Base-by-base conservation (phyloP, 2,329 filamentous ascomycete genomes). In the Exserohilum turcica region DNA sequence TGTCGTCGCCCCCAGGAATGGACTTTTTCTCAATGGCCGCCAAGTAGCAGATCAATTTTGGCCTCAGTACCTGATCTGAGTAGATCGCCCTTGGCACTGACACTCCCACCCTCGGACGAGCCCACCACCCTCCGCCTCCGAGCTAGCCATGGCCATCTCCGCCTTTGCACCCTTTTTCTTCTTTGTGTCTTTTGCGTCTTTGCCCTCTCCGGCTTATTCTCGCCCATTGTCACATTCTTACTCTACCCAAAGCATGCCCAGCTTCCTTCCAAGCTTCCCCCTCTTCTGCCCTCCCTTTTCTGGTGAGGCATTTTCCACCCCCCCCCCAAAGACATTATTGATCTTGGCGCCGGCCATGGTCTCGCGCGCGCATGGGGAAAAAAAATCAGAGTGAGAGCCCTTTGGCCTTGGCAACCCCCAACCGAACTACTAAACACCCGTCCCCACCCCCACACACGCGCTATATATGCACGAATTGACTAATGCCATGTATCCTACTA, bases 1-100 rank as follows among this genome's bases (percentile, higher is more conserved):
- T 29, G 16, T 39, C 33, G 39, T 51, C 42, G 33, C 44, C 44
- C 42, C 31, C 37, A 45, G 16, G 36, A 39, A 33, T 19, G 28
- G 13, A 43, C 42, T 19, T 12, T 40, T 45, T 52, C 21, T 24
- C 7, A 48, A 43, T 49, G 42, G 35, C 43, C 33, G 48, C 47
- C 49, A 46, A 47, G 45, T 38, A 37, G 56, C 31, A 57, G 48
- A 59, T 59, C 50, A 45, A 44, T 57, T 43, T 54, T 53, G 44
- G 44, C 51, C 32, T 52, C 48, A 52, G 46, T 31, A 38, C 42
- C 42, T 43, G 43, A 54, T 48, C 37, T 28, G 40, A 48, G 56
- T 45, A 55, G 59, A 61, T 59, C 45, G 39, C 46, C 35, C 59
- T 61, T 54, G 56, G 59, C 56, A 45, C 53, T 58, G 43, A 35